phyloP scores from a whole-genome alignment of 2,329 filamentous ascomycete genomes.

The Pseudogymnoascus sp. region DNA sequence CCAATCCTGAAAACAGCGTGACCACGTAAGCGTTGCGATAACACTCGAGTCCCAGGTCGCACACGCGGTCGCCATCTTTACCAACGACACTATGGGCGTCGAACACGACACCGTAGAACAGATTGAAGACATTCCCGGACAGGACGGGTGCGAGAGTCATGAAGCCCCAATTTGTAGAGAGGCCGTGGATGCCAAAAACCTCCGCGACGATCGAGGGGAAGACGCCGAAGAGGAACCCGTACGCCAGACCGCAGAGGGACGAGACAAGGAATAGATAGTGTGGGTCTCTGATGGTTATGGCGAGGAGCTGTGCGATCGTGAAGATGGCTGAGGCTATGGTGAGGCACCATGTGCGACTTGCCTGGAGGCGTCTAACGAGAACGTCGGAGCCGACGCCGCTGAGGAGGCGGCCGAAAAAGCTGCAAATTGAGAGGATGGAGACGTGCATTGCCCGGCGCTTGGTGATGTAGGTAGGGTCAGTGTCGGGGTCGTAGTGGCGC shows the following conservation, averaged over 20 bases:
- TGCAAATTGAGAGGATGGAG: slow-evolving; percentile 82
- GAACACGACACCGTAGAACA: slow-evolving; percentile 78
- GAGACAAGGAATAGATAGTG: slow-evolving; percentile 70
- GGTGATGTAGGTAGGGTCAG: slow-evolving; percentile 65
- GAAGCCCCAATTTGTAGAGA: slow-evolving; percentile 93
- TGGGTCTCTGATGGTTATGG: slow-evolving; percentile 67
- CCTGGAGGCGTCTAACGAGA: slow-evolving; percentile 69
- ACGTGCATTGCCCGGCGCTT: slow-evolving; percentile 84
- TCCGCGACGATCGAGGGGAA: slow-evolving; percentile 86
- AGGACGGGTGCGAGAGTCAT: slow-evolving; percentile 86
- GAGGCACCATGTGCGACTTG: slow-evolving; percentile 86
- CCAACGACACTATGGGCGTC: slow-evolving; percentile 68
- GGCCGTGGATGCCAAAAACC: slow-evolving; percentile 78
- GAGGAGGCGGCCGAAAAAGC: slow-evolving; percentile 71
- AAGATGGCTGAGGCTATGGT: slow-evolving; percentile 72
- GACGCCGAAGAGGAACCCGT: slow-evolving; percentile 89
- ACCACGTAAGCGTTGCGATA: slow-evolving; percentile 74
- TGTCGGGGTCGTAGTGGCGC: slow-evolving; percentile 71
- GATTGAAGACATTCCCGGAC: slow-evolving; percentile 84
- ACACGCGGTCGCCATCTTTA: slow-evolving; percentile 61
- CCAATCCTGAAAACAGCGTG: slow-evolving; percentile 62
- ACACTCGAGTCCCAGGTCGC: slow-evolving; percentile 68
- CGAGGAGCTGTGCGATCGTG: slow-evolving; percentile 67
- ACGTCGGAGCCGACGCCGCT: slow-evolving; percentile 86
- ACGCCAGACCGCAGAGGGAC: slow-evolving; percentile 74